Base-by-base conservation (phyloP, 495 filamentous ascomycete genomes). In the Bathelium albidoporum region DNA sequence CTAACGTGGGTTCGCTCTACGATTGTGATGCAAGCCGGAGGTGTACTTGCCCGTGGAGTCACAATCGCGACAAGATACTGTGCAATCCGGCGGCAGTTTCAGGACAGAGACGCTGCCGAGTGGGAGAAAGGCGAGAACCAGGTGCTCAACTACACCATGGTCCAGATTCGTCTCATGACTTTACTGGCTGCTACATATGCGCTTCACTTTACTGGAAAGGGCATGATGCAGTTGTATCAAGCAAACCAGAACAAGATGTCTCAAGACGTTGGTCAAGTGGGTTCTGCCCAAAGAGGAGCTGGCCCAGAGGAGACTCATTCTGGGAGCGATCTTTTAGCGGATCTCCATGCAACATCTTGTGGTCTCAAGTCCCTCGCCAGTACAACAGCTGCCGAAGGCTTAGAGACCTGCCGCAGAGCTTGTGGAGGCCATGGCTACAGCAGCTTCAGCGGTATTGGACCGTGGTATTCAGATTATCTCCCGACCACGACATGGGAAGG, bases 391-490 rank as follows among this genome's bases (percentile, higher is more conserved):
- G 85, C 81, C 34, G 85, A 85, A 59, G 87, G 87, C 41, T 77
- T 89, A 0, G 88, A 91, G 67, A 76, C 87, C 20, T 88, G 86
- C 64, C 80, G 88, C 44, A 79, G 87, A 68, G 85, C 86, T 18
- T 87, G 86, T 64, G 88, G 88, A 69, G 88, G 88, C 26, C 88
- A 91, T 66, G 88, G 88, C 39, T 91, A 87, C 74, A 82, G 76
- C 64, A 82, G 79, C 67, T 87, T 88, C 76, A 81, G 80, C 65
- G 87, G 87, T 14, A 87, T 90, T 65, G 85, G 85, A 2, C 68
- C 80, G 7, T 83, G 81, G 76, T 90, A 88, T 70, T 76, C 87
- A 7, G 84, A 88, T 66, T 86, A 88, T 70, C 77, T 89, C 0
- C 84, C 87, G 22, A 87, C 85, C 0, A 78, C 85, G 29, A 89